Base-by-base conservation (phyloP, 306 rosid genomes). In the Biancaea sappan region DNA sequence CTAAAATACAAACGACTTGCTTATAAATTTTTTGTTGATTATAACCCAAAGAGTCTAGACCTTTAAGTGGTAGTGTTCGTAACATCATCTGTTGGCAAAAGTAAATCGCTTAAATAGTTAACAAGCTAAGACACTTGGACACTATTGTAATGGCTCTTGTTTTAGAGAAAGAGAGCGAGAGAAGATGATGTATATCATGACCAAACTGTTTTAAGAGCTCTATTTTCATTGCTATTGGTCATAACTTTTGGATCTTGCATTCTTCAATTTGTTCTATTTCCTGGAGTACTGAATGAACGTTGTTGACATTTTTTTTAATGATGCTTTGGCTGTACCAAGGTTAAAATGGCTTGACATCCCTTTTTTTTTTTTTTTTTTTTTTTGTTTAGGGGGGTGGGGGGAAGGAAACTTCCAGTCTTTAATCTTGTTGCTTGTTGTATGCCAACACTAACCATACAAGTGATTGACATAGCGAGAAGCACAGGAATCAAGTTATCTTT, bases 371-470 rank as follows among this genome's bases (percentile, higher is more conserved):
- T n/a, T n/a, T n/a, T n/a, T n/a, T n/a, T n/a, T n/a, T n/a, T n/a
- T n/a, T n/a, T n/a, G n/a, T n/a, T n/a, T n/a, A n/a, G n/a, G n/a
- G n/a, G n/a, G n/a, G n/a, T n/a, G n/a, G n/a, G n/a, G n/a, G n/a
- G n/a, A 15, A 6, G 21, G 37, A 26, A 56, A 26, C 21, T 56
- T 56, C 13, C 15, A 11, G 12, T 77, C 71, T 58, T 57, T 15
- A 28, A 31, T 67, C 53, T 21, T 76, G 38, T 24, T 40, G 18
- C 65, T 16, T 43, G 25, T 43, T 66, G 59, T 53, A 54, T 76
- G 59, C 54, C 74, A 32, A 65, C 46, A 57, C 62, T 22, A 8
- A 25, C 43, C 61, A 31, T 22, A 43, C 26, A 67, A 46, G 52
- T 26, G 35, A 59, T 28, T 40, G 46, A 32, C 40, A 53, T 56